These are phyloP conservation scores for Calonectria ilicicola DNA, from an alignment of 2,329 filamentous ascomycete species.

Conservation along the genomic window DNA sequence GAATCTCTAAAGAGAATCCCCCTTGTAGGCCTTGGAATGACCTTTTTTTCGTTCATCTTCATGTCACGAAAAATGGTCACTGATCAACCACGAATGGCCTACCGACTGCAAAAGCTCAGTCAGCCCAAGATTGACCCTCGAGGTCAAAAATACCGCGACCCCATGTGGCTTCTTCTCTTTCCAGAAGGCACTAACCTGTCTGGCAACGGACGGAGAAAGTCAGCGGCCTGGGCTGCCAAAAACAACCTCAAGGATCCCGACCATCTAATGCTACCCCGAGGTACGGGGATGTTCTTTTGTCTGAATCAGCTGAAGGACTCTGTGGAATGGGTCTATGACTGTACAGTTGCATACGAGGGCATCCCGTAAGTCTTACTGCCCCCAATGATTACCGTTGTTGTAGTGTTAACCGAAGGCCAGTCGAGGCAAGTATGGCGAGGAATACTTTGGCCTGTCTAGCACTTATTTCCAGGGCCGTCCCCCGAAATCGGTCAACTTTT, in stretches of 20 bases:
- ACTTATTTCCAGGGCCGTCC: constrained; percentile 91
- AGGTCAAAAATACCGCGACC: constrained; percentile 71
- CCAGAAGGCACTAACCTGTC: constrained; percentile 90
- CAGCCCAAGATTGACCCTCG: constrained; percentile 64
- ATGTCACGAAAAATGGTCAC: constrained; percentile 90
- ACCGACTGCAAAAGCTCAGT: constrained; percentile 79
- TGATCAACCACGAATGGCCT: constrained; percentile 80
- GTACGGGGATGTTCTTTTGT: constrained; percentile 84
- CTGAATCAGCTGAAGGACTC: constrained; percentile 79
- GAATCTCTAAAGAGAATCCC: constrained; percentile 87
- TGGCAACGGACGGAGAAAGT: constrained; percentile 76
- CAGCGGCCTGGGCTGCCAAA: constrained; percentile 82
- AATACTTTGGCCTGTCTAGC: constrained; percentile 87
- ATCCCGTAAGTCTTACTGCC: constrained; percentile 75
- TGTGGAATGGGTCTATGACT: constrained; percentile 89
- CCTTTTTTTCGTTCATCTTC: constrained; percentile 92
- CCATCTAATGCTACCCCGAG: constrained; percentile 82
- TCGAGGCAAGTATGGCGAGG: constrained; percentile 86
- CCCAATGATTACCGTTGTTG: constrained; percentile 14
- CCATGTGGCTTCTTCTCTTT: constrained; percentile 92
- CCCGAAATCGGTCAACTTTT: constrained; percentile 95
- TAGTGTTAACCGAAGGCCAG: constrained; percentile 53
- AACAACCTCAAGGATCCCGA: constrained; percentile 77
- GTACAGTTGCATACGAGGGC: constrained; percentile 95
- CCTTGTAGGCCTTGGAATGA: constrained; percentile 82